phyloP scores from a whole-genome alignment of 257 asterid genomes.

The Solanum bulbocastanum region DNA sequence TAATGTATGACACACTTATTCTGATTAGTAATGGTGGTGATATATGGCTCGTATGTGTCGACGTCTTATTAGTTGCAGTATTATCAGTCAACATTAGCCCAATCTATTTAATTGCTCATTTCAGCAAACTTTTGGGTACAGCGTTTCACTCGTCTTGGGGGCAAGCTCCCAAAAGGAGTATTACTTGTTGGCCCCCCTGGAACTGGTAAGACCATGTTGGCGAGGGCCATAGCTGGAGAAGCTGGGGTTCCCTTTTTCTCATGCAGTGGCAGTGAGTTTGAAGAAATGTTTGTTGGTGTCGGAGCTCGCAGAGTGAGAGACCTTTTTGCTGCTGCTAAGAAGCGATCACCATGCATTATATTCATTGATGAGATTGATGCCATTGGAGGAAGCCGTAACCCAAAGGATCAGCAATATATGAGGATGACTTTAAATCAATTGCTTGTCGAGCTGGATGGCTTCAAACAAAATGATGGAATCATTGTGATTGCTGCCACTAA shows the following conservation, averaged over 20 bases:
- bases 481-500: constrained; percentile 94
- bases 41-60: background rate
- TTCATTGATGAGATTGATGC: constrained; percentile 94
- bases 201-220: constrained; percentile 96
- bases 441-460: constrained; percentile 93
- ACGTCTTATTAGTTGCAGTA: background rate
- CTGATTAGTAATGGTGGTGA: background rate
- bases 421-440: constrained; percentile 88
- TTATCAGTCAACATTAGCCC: background rate
- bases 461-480: constrained; percentile 90
- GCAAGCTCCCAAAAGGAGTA: constrained; percentile 97
- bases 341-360: constrained; percentile 87
- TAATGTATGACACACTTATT: background rate
- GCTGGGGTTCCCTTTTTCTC: constrained; percentile 96
- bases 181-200: constrained; percentile 96
- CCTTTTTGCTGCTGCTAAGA: constrained; percentile 90
- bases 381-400: constrained; percentile 86
- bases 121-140: constrained; percentile 17
- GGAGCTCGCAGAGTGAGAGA: constrained; percentile 97
- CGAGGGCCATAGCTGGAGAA: constrained; percentile 98
- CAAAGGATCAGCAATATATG: constrained; percentile 87
- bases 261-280: constrained; percentile 98
- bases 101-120: background rate
- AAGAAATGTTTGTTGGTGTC: constrained; percentile 98
- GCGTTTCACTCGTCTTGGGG: constrained; percentile 96